Evolutionary conservation across 768 basidiomycete species (phyloP), one percentile per base, ranked within the genome.

Genomic region (Collybia mongolica): DNA sequence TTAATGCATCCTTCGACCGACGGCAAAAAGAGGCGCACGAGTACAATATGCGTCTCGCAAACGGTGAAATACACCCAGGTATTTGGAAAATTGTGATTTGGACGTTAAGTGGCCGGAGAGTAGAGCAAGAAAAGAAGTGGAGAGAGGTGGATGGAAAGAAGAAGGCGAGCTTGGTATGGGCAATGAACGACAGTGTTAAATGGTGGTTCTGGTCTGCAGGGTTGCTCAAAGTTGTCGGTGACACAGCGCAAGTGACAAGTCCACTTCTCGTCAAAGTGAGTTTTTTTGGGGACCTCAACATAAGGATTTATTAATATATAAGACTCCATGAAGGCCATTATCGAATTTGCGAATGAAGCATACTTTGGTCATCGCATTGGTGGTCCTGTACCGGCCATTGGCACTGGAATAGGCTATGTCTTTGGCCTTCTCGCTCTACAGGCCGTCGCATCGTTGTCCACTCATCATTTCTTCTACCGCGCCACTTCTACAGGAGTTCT

Each of bases 401-500:
- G 78, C 2, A 67, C 64, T 36, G 91, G 91, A 23, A 73, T 94
- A n/a, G 92, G 90, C 1, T 76, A 90, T 18, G 80, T 83, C 0
- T 77, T 96, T 55, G 80, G 66, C 20, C 76, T 98, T 1, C 72
- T 94, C 49, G 63, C 69, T 17, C 72, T 97, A 57, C 87, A 92
- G 59, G 45, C 91, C 28, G 61, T 85, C 29, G 64, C 83, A 0
- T 88, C 88, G 0, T 58, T 92, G 47, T 81, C 81, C 56, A 76
- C 80, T 6, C 83, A 95, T 52, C 90, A 93, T 58, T 94, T 89
- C 68, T 93, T 93, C 75, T 90, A 92, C 62, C 80, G 88, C 7
- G 73, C 75, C 32, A 76, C 81, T 23, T 81, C 83, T 0, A 79
- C 83, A 9, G 94, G 95, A 20, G 91, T 95, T 2, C 77, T 93